Evolutionary conservation across 1,139 yeast genomes (phyloP).

Genomic region (Protomyces inouyei): DNA sequence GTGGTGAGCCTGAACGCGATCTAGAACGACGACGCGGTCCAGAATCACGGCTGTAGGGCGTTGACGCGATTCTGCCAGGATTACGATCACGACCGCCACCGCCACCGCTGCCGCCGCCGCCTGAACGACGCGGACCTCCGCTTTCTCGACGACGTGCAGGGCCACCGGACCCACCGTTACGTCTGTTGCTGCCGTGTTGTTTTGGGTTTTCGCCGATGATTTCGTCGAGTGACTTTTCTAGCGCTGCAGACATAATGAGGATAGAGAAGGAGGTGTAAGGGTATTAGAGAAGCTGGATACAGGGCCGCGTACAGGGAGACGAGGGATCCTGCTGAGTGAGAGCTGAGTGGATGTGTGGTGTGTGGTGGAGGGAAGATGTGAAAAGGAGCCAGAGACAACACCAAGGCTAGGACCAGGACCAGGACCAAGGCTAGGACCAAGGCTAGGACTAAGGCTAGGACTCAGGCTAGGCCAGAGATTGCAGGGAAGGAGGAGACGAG

Average conservation of each 20-base stretch:
- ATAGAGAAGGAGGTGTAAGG: not conserved
- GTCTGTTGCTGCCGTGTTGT: not conserved
- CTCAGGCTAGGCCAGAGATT: no score
- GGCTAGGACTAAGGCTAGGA: not conserved
- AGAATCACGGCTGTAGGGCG: not conserved
- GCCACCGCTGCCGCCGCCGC: slow-evolving; percentile 2
- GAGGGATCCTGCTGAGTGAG: not conserved
- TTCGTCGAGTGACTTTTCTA: slow-evolving; percentile 19
- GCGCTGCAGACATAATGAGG: slow-evolving; percentile 9
- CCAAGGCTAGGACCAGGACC: not conserved
- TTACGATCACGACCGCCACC: slow-evolving; percentile 2
- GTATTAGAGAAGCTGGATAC: no score
- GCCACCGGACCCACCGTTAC: not conserved
- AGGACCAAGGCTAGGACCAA: not conserved
- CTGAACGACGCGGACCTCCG: not conserved
- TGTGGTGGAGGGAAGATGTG: not conserved
- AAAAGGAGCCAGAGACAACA: not conserved
- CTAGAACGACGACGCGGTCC: not conserved
- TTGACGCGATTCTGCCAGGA: not conserved
- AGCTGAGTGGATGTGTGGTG: not conserved
- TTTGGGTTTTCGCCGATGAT: slow-evolving; percentile 20
- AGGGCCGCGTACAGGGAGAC: not conserved
- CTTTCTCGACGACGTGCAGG: not conserved
- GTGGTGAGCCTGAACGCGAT: not conserved
- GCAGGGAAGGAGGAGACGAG: not conserved